Percentiles rank a stretch among this genome's conserved stretches.
phyloP scores from a whole-genome alignment of 352 stramenopile species.

The Pythium pyrilobum region DNA sequence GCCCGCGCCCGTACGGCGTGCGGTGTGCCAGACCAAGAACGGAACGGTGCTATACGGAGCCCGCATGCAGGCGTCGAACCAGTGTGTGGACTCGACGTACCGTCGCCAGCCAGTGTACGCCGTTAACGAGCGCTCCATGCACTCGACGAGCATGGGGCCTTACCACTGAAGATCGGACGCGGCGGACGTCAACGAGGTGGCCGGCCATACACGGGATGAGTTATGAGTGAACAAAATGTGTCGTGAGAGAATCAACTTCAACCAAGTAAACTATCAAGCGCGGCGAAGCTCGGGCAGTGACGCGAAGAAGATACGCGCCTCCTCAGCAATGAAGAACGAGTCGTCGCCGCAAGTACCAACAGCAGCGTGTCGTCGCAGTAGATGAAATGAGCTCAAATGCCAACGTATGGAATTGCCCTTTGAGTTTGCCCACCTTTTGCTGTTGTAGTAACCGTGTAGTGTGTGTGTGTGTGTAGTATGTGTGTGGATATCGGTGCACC shows the following conservation, averaged over 20 bases:
- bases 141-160: not conserved
- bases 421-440: constrained; percentile 3
- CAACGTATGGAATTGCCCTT: constrained; percentile 25
- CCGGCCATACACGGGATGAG: too few relatives aligned
- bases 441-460: not conserved
- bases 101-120: constrained; percentile 6
- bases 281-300: not conserved
- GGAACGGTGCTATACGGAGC: constrained; percentile 19
- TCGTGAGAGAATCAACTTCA: constrained; percentile 1
- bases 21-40: constrained; percentile 18
- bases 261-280: constrained; percentile 15
- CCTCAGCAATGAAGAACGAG: too few relatives aligned
- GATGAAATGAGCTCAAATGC: constrained; percentile 13
- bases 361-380: constrained; percentile 5
- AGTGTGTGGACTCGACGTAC: constrained; percentile 7
- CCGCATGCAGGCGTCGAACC: constrained; percentile 10
- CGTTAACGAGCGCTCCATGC: not conserved
- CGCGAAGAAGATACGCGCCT: too few relatives aligned
- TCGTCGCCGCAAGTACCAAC: constrained; percentile 12
- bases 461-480: not conserved
- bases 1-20: constrained; percentile 12
- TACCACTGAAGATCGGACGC: constrained; percentile 12
- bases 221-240: constrained; percentile 8
- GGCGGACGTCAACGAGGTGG: too few relatives aligned
- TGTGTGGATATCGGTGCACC: too few relatives aligned